Evolutionary conservation across 176 grass and related monocot genomes (phyloP), one percentile per base, ranked within the genome.

Genomic region (Oryza coarctata): DNA sequence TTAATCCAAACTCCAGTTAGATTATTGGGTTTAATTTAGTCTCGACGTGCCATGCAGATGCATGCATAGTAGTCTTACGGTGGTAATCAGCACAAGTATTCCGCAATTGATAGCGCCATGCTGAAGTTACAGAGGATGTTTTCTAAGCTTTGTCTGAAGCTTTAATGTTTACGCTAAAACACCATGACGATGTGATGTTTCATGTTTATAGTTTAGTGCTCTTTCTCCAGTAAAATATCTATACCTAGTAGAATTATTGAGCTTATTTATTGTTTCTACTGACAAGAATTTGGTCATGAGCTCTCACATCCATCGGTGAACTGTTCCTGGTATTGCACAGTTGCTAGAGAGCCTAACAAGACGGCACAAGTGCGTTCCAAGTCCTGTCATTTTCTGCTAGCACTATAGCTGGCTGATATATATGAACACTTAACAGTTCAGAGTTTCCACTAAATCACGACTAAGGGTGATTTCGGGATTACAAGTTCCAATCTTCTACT

Each of bases 401-500:
- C 20, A 78, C 57, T 78, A 58, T 74, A 73, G 66, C 86, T 83
- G 68, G 78, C 33, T 67, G 74, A 73, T 35, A 72, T 73, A 73
- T 22, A 72, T 78, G 43, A 73, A 83, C 55, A 66, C 23, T 27
- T 27, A 83, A 83, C 50, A 76, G 52, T 82, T 70, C 30, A 76
- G 84, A 70, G 83, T 67, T 85, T 73, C 43, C 60, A 86, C 26
- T 26, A 74, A 80, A 79, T 78, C 61, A 35, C 36, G 39, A 18
- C 57, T 28, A 40, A 65, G n/a, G n/a, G n/a, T n/a, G n/a, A n/a
- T n/a, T n/a, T n/a, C n/a, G n/a, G n/a, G n/a, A n/a, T n/a, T n/a
- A n/a, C n/a, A n/a, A n/a, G n/a, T n/a, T n/a, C n/a, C n/a, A n/a
- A n/a, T n/a, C n/a, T n/a, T n/a, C n/a, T n/a, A n/a, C n/a, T n/a